Evolutionary conservation across 345 rosid genomes (phyloP).

Genomic region (Moricandia arvensis): DNA sequence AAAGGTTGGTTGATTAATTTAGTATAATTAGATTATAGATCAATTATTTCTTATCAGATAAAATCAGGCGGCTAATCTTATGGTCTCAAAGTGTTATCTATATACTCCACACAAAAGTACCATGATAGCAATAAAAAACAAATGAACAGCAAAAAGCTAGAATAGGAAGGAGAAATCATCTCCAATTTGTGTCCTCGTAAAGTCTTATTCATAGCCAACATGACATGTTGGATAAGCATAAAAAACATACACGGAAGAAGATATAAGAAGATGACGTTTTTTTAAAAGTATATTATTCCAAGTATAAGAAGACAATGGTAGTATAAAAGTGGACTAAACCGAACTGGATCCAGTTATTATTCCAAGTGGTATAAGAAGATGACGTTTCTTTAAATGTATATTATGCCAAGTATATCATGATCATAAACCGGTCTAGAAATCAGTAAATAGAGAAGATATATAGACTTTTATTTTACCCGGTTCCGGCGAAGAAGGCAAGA

Average conservation of each 20-base stretch:
- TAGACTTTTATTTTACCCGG: constrained; percentile 48
- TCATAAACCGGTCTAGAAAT: background rate
- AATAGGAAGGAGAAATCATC: background rate
- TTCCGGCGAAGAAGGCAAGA: constrained; percentile 75
- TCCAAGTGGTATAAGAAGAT: too few relatives aligned
- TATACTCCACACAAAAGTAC: background rate
- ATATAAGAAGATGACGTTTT: background rate
- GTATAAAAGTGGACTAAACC: background rate
- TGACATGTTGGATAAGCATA: background rate
- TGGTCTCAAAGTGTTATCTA: background rate
- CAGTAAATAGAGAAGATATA: background rate
- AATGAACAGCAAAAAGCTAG: background rate
- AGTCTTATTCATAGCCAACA: background rate
- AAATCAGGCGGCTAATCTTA: background rate
- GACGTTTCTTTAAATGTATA: too few relatives aligned
- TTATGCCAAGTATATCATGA: too few relatives aligned
- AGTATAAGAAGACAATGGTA: background rate
- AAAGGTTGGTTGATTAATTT: background rate
- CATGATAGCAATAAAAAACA: background rate
- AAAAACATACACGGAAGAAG: background rate
- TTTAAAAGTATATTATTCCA: background rate
- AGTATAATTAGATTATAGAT: background rate
- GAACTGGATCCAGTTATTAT: background rate
- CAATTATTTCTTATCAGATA: background rate
- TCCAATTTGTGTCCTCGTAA: background rate